phyloP scores from a whole-genome alignment of 73 alveolate genomes.

The Blepharisma stoltei region DNA sequence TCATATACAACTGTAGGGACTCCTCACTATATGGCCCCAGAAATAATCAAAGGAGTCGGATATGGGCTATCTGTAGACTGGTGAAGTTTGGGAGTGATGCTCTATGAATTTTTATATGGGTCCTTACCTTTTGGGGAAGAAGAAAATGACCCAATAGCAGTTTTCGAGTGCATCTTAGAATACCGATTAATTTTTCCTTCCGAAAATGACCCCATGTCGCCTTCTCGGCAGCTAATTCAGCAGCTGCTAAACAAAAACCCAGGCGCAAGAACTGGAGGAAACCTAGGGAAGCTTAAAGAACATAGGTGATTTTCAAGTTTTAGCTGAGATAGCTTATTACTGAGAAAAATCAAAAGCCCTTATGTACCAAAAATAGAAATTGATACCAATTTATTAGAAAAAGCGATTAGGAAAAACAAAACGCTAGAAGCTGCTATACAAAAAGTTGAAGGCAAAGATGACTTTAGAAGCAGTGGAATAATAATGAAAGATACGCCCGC shows the following conservation, averaged over 20 bases:
- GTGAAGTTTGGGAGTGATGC: constrained; percentile 29
- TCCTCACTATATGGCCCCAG: constrained; percentile 66
- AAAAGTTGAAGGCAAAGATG: too few species aligned
- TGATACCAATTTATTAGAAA: too few species aligned
- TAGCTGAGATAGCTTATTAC: constrained; percentile 7
- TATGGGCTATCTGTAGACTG: constrained; percentile 18
- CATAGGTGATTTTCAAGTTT: constrained; percentile 5
- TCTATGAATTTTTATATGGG: constrained; percentile 21
- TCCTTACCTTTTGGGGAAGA: constrained; percentile 44
- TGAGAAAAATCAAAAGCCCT: constrained; percentile 7
- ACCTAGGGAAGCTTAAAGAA: not conserved
- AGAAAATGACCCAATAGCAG: constrained; percentile 54
- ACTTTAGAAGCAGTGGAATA: too few species aligned
- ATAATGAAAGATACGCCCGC: too few species aligned
- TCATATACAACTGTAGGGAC: constrained; percentile 53
- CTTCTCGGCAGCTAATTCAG: not conserved
- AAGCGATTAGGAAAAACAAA: too few species aligned
- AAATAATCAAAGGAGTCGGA: constrained; percentile 34
- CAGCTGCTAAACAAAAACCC: constrained; percentile 8
- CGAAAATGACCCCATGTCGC: not conserved
- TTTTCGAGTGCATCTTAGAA: constrained; percentile 48
- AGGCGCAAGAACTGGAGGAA: constrained; percentile 23
- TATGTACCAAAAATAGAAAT: not conserved
- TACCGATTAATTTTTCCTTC: constrained; percentile 41
- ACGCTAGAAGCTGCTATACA: too few species aligned